Evolutionary conservation across 768 basidiomycete species (phyloP).

Genomic region (Agrocybe praecox): DNA sequence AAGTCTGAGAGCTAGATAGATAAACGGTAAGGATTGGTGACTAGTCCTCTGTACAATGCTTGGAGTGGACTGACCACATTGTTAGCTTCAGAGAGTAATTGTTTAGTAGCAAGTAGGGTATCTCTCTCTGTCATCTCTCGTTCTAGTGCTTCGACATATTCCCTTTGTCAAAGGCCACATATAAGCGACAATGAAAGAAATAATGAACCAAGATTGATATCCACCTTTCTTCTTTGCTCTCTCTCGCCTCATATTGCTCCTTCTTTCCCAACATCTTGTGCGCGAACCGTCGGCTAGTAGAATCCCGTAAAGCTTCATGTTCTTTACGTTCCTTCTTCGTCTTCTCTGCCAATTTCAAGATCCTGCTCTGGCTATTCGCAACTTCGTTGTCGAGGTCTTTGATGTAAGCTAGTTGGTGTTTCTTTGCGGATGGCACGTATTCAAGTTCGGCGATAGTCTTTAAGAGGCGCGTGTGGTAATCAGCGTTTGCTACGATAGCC

Average conservation of each 20-base stretch:
- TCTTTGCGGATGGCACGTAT: conserved; percentile 39
- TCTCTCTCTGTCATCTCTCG: conserved; percentile 41
- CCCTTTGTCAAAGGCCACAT: conserved; percentile 25
- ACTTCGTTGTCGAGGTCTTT: conserved; percentile 33
- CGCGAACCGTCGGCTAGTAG: conserved; percentile 38
- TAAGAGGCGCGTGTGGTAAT: conserved; percentile 39
- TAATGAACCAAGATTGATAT: conserved; percentile 5
- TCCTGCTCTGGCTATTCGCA: conserved; percentile 19
- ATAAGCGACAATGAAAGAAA: neutral
- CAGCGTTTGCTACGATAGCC: conserved; percentile 36
- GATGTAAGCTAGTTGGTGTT: conserved; percentile 37
- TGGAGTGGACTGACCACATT: conserved; percentile 36
- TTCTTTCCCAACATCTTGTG: conserved; percentile 42
- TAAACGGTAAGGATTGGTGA: neutral
- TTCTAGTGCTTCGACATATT: conserved; percentile 48
- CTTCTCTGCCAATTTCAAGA: conserved; percentile 31
- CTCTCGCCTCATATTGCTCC: conserved; percentile 43
- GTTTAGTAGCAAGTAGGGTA: conserved; percentile 28
- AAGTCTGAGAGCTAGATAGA: conserved; percentile 30
- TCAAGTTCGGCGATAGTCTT: conserved; percentile 36
- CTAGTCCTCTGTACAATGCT: no score
- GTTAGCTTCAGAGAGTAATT: conserved; percentile 36
- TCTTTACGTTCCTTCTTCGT: conserved; percentile 49
- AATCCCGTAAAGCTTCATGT: conserved; percentile 41
- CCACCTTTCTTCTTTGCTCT: conserved; percentile 47